Percentiles rank a stretch among this genome's conserved stretches.
Evolutionary conservation across 2,329 filamentous ascomycete genomes (phyloP).

Genomic region (Colletotrichum cordylinicola): DNA sequence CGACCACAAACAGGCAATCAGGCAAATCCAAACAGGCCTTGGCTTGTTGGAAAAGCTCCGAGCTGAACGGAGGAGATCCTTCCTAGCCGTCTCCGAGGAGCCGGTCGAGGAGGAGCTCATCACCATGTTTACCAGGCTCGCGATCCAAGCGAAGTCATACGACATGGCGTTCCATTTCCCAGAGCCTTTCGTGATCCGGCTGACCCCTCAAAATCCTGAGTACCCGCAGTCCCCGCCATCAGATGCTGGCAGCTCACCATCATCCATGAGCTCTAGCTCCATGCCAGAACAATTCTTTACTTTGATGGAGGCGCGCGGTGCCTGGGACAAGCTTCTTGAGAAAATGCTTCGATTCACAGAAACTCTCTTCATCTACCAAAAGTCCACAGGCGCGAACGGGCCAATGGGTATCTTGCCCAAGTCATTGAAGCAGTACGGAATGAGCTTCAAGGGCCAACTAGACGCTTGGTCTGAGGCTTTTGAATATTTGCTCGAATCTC

Average conservation of each 20-base stretch:
- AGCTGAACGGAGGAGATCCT: constrained; percentile 46
- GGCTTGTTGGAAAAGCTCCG: constrained; percentile 59
- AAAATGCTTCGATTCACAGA: constrained; percentile 65
- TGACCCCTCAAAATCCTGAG: constrained; percentile 43
- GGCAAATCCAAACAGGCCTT: constrained; percentile 65
- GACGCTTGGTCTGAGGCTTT: constrained; percentile 63
- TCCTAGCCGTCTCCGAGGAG: constrained; percentile 46
- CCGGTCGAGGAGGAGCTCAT: constrained; percentile 64
- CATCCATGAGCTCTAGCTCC: constrained; percentile 40
- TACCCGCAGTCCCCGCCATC: constrained; percentile 47
- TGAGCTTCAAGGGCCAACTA: constrained; percentile 54
- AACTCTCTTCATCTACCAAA: constrained; percentile 49
- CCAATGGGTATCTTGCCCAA: constrained; percentile 59
- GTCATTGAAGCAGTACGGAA: constrained; percentile 52
- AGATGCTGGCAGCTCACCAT: constrained; percentile 44
- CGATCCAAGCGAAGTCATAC: constrained; percentile 71
- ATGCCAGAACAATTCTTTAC: constrained; percentile 53
- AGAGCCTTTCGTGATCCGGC: constrained; percentile 63
- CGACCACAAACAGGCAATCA: constrained; percentile 66
- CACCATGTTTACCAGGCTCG: constrained; percentile 68
- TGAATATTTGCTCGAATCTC: constrained; percentile 56
- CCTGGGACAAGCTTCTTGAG: constrained; percentile 63
- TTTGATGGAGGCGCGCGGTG: constrained; percentile 59
- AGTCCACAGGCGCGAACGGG: constrained; percentile 48
- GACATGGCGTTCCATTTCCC: constrained; percentile 74